Evolutionary conservation across 139 green algal genomes (phyloP).

Genomic region (Tetradesmus lagerheimii): DNA sequence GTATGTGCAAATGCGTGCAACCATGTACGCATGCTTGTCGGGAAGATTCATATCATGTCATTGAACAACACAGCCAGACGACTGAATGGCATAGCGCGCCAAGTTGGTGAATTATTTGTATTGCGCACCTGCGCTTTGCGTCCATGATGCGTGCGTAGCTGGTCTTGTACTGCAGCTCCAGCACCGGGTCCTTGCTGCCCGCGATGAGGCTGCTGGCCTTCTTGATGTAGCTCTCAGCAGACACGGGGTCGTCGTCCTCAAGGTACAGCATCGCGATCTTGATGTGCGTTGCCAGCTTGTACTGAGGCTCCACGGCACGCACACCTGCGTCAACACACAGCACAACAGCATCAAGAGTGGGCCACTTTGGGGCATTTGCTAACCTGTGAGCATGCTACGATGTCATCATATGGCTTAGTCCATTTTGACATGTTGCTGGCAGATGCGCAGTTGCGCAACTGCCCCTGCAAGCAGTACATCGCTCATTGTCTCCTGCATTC

Average conservation of each 20-base stretch:
- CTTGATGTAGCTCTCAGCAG: constrained; percentile 91
- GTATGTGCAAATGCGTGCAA: neutral
- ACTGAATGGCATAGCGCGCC: too few relatives aligned
- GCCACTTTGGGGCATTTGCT: neutral
- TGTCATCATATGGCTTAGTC: too few relatives aligned
- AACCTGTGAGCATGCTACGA: too few relatives aligned
- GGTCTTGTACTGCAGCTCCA: constrained; percentile 97
- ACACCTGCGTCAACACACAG: constrained; percentile 11
- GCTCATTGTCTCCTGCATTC: too few relatives aligned
- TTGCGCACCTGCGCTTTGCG: constrained; percentile 86
- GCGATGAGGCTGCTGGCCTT: constrained; percentile 89
- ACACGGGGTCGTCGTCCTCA: constrained; percentile 93
- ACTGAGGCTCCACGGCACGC: constrained; percentile 66
- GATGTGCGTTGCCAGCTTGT: constrained; percentile 93
- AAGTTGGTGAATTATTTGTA: too few relatives aligned
- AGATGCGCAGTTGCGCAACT: too few relatives aligned
- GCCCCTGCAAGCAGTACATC: too few relatives aligned
- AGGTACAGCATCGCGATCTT: constrained; percentile 97
- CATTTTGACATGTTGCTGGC: too few relatives aligned
- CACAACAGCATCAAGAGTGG: neutral
- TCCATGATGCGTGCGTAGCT: constrained; percentile 98
- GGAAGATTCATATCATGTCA: too few relatives aligned
- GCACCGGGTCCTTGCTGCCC: constrained; percentile 78
- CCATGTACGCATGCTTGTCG: too few relatives aligned
- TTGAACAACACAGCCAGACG: too few relatives aligned